Evolutionary conservation across 176 grass and related monocot species (phyloP).

Genomic region (Ananas comosus): DNA sequence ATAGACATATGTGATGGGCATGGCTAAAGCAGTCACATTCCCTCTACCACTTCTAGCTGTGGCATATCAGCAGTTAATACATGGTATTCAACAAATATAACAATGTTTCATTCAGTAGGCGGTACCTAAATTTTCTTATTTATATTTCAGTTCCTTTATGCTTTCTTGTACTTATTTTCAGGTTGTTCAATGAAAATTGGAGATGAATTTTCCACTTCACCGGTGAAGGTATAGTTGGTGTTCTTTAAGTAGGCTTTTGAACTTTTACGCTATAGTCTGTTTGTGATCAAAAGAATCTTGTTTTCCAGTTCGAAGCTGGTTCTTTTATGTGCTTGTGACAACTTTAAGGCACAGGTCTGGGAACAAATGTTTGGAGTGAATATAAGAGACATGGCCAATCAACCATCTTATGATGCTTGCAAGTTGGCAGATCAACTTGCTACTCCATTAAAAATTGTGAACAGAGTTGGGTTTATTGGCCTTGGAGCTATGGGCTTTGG

Average conservation of each 20-base stretch:
- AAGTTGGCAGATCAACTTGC: conserved; percentile 53
- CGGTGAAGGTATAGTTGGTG: conserved; percentile 53
- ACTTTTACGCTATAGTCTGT: conserved; percentile 8
- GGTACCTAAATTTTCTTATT: not conserved
- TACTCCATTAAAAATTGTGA: conserved; percentile 48
- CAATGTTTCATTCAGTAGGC: conserved; percentile 11
- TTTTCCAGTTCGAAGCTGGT: not conserved
- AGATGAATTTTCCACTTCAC: conserved; percentile 36
- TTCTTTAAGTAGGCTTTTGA: not conserved
- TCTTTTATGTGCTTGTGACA: conserved; percentile 2
- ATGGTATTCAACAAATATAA: conserved; percentile 44
- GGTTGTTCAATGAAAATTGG: conserved; percentile 47
- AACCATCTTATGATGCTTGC: conserved; percentile 61
- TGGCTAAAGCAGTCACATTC: conserved; percentile 69
- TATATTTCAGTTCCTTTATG: not conserved
- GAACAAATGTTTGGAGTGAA: conserved; percentile 76
- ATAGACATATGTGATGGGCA: conserved; percentile 66
- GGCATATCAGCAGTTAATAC: conserved; percentile 73
- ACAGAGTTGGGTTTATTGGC: conserved; percentile 84
- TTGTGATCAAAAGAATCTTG: not conserved
- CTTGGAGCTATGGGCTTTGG: conserved; percentile 99
- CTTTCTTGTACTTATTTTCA: conserved; percentile 33
- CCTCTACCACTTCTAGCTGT: conserved; percentile 67
- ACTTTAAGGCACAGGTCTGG: conserved; percentile 51
- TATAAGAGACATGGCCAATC: conserved; percentile 58